Evolutionary conservation across 805 yeast genomes (phyloP), one percentile per base, ranked within the genome.

Genomic region (Teunomyces kruisii): DNA sequence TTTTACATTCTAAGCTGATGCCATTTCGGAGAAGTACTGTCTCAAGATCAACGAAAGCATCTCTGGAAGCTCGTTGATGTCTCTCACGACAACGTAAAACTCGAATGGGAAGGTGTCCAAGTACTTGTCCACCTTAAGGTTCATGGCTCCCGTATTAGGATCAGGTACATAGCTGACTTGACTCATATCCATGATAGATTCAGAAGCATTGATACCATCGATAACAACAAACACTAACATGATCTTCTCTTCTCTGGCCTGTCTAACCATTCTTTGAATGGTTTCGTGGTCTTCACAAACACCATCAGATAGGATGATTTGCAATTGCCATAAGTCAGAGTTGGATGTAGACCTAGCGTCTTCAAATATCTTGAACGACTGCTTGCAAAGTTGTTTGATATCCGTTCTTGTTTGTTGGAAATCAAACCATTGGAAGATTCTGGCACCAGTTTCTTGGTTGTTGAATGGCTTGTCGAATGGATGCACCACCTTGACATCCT

Each of bases 21-120:
- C 49, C 45, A 68, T 61, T 58, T 89, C 96, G 1, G 89, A 75
- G 65, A 94, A 95, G 66, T 88, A 94, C 64, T 94, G 99, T 57
- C 98, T 81, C 48, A 94, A 75, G 50, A 95, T 92, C 53, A 86
- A 74, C 1, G 97, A 81, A 44, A 94, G 74, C 85, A 94, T 90
- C 59, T 84, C 88, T 12, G 99, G 99, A 31, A 94, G 75, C 67
- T 92, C 98, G 39, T 77, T 77, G 53, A 95, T 86, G 59, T 92
- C 83, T 55, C 87, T 83, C 19, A 94, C 97, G 53, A 95, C 92
- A 47, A 92, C 97, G 61, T 92, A 94, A 62, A 86, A 94, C 61
- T 94, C 98, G 67, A 94, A 94, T 55, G 99, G 98, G 83, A 94
- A 94, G 24, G 87, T 79, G 56, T 92, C 97, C 64, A 94, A 76